Conservation (phyloP, 2,329 filamentous ascomycete genomes). For the Sphaceloma murrayae region DNA sequence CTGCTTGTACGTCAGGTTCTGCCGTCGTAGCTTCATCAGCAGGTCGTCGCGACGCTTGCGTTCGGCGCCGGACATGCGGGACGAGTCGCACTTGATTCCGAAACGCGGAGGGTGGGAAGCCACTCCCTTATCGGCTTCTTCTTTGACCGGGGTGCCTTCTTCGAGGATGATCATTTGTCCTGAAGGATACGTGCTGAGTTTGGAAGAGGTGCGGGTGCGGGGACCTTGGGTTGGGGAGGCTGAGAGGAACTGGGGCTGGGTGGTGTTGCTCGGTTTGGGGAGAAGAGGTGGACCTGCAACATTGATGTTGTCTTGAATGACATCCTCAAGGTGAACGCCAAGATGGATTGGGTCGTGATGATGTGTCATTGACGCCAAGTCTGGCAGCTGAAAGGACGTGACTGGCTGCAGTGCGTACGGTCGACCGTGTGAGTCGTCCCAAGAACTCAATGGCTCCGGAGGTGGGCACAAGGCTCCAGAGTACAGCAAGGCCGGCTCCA, state of each 20-base stretch:
- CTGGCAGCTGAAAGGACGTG: not conserved
- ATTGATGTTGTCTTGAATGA: not conserved
- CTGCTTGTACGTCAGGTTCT: conserved; percentile 55
- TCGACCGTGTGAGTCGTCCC: not conserved
- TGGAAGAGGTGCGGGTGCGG: not conserved
- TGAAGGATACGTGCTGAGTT: too few species aligned
- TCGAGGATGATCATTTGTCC: too few species aligned
- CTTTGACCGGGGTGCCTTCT: not conserved
- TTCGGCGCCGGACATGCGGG: conserved; percentile 4
- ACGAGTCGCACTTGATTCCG: not conserved
- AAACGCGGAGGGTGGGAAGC: not conserved
- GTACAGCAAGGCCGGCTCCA: not conserved
- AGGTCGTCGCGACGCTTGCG: conserved; percentile 24
- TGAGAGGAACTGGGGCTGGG: not conserved
- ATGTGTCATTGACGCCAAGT: not conserved
- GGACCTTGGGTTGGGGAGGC: not conserved
- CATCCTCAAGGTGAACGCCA: not conserved
- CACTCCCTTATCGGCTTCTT: not conserved
- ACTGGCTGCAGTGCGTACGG: not conserved
- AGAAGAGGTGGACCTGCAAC: not conserved
- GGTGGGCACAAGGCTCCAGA: too few species aligned
- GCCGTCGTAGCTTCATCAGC: conserved; percentile 45
- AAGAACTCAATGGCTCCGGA: not conserved
- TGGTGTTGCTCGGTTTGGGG: not conserved
- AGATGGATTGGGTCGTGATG: not conserved